These are phyloP conservation scores for Phytophthora niederhauseri DNA, from an alignment of 352 stramenopile genomes.

Conservation along the genomic window DNA sequence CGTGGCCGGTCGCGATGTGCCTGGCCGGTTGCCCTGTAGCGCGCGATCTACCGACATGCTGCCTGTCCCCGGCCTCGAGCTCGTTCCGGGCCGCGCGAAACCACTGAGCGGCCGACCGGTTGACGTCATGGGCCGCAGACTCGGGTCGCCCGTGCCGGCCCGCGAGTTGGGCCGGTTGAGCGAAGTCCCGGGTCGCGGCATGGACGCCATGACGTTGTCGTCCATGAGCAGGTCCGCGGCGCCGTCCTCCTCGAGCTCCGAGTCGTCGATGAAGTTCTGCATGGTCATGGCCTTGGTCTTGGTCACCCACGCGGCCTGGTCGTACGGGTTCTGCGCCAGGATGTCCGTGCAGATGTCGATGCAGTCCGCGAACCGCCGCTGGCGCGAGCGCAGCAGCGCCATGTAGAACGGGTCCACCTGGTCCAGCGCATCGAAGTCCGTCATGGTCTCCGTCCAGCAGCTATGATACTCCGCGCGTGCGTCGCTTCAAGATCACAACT, in stretches of 20 bases:
- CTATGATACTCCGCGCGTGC: background rate
- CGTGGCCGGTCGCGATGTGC: constrained; percentile 87
- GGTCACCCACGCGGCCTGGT: constrained; percentile 90
- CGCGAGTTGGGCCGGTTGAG: constrained; percentile 85
- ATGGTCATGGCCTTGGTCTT: constrained; percentile 91
- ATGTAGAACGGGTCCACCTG: constrained; percentile 91
- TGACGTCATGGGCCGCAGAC: constrained; percentile 87
- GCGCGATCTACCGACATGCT: constrained; percentile 80
- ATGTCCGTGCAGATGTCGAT: constrained; percentile 87
- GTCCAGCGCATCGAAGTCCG: constrained; percentile 52
- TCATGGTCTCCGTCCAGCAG: background rate
- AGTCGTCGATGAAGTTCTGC: constrained; percentile 93
- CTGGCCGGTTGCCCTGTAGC: constrained; percentile 73
- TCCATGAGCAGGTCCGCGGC: constrained; percentile 93
- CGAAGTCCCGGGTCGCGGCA: constrained; percentile 90
- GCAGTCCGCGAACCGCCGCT: constrained; percentile 83
- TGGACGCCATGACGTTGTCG: constrained; percentile 91
- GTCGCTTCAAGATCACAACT: background rate
- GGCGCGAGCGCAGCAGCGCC: constrained; percentile 74
- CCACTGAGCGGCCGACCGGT: constrained; percentile 85
- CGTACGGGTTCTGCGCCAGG: constrained; percentile 85
- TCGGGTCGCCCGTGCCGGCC: constrained; percentile 54
- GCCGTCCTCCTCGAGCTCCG: constrained; percentile 92
- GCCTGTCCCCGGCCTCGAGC: constrained; percentile 67
- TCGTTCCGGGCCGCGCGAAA: constrained; percentile 85